Base-by-base conservation (phyloP, 805 yeast species). In the Teunomyces lycoperdinae region DNA sequence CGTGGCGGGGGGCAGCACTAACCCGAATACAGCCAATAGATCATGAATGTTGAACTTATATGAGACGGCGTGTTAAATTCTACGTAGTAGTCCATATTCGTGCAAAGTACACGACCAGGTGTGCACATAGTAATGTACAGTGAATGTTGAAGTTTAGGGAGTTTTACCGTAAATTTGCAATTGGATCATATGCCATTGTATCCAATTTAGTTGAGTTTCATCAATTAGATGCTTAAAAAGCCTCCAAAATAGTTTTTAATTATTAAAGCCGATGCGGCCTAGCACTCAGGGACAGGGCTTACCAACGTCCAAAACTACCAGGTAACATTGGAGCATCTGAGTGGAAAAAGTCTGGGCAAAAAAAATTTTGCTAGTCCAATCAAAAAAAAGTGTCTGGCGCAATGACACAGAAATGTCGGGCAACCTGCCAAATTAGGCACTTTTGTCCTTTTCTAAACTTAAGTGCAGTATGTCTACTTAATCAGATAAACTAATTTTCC, bases 181-280 rank as follows among this genome's bases (percentile, higher is more conserved):
- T 20, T 20, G 24, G 6, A 20, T 20, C 24, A 20, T 20, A 20
- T 4, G 24, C 24, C 24, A 20, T 20, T 20, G 6, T 20, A 5
- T 20, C 6, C 24, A 20, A 20, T 4, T 17, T 20, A 20, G 24
- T 20, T 6, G 24, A 20, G 24, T 20, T 20, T 4, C 6, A 20
- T 20, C 24, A 20, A 20, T 6, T 20, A 20, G 24, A 20, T 20
- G 9, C 16, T 9, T 13, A 16, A 17, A 5, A 35, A 35, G 26
- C 28, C 39, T 10, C 28, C 13, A 11, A 20, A 10, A 16, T 33
- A 33, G 17, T 16, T 35, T 9, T 20, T 35, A 9, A 11, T 20
- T 9, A 11, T 14, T 17, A 35, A 35, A 35, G 39, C 39, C 39
- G 39, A 35, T 17, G 39, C 39, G 39, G 39, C 39, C 34, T 32